A percentile compares a stretch with the other conserved stretches of the same genome.
Evolutionary conservation across 2,329 filamentous ascomycete species (phyloP).

Genomic region (Cordyceps cicadae): DNA sequence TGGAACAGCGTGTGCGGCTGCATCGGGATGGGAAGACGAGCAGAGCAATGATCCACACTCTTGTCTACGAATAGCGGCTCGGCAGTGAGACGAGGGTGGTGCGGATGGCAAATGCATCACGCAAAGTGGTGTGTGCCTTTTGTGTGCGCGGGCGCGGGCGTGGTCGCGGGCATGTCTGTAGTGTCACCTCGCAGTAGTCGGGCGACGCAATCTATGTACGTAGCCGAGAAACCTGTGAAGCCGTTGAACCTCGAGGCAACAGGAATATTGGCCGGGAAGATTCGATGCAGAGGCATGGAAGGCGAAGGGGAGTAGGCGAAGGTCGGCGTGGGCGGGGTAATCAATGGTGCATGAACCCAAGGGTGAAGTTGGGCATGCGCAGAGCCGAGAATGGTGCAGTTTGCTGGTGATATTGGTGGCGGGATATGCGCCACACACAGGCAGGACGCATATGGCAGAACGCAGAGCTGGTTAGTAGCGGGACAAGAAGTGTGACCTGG

Average conservation of each 20-base stretch:
- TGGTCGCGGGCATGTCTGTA: too few species aligned
- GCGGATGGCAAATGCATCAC: neutral
- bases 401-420: neutral
- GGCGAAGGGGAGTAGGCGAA: neutral
- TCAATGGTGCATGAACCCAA: constrained; percentile 1
- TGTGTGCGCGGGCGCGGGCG: too few species aligned
- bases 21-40: neutral
- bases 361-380: neutral
- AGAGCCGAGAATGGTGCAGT: neutral
- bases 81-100: neutral
- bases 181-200: too few species aligned
- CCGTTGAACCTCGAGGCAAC: neutral
- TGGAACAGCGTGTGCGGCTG: neutral
- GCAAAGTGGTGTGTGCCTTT: neutral
- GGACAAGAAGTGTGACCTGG: neutral
- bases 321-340: constrained; percentile 3
- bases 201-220: neutral
- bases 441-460: neutral
- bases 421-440: neutral
- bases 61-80: neutral
- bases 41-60: neutral
- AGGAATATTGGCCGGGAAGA: neutral
- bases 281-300: neutral
- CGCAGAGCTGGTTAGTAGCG: neutral
- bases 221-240: neutral